phyloP scores from a whole-genome alignment of 768 basidiomycete species.

The Auriscalpium microsporum region DNA sequence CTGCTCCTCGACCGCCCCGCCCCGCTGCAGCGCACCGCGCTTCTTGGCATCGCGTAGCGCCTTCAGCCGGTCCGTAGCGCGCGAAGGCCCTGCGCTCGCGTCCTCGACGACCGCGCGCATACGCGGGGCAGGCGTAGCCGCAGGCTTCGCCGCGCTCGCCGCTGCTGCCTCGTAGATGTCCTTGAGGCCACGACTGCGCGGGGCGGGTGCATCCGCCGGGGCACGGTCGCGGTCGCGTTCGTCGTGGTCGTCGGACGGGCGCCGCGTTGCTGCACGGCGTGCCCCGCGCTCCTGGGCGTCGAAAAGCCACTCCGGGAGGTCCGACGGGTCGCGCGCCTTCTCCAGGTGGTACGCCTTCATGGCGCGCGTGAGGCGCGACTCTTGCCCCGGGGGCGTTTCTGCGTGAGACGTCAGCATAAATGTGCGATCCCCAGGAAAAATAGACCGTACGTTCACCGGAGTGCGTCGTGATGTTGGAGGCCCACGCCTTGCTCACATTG shows the following conservation, averaged over 20 bases:
- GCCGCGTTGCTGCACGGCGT: slow-evolving; percentile 13
- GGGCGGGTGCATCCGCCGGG: slow-evolving; percentile 10
- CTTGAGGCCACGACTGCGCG: slow-evolving; percentile 23
- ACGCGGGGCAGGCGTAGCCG: background rate
- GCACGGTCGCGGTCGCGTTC: slow-evolving; percentile 11
- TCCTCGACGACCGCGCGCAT: slow-evolving; percentile 13
- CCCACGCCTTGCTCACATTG: slow-evolving; percentile 52
- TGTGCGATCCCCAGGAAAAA: background rate
- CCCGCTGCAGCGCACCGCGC: slow-evolving; percentile 22
- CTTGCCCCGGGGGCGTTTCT: slow-evolving; percentile 47
- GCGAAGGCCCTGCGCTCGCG: slow-evolving; percentile 20
- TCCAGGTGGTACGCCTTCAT: slow-evolving; percentile 63
- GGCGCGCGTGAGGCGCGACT: slow-evolving; percentile 51
- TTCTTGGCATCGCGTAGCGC: slow-evolving; percentile 43
- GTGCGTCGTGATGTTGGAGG: slow-evolving; percentile 13
- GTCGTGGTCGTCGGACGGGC: slow-evolving; percentile 6
- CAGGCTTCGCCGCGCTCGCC: background rate
- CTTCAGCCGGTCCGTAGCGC: slow-evolving; percentile 39
- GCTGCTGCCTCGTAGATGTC: slow-evolving; percentile 31
- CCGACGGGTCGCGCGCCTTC: slow-evolving; percentile 46
- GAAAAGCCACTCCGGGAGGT: slow-evolving; percentile 63
- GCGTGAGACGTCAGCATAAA: background rate
- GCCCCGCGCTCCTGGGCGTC: slow-evolving; percentile 43
- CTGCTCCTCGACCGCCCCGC: background rate
- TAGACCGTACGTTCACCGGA: slow-evolving; percentile 12